phyloP scores from a whole-genome alignment of 768 basidiomycete genomes.

The Tulasnella sp. region DNA sequence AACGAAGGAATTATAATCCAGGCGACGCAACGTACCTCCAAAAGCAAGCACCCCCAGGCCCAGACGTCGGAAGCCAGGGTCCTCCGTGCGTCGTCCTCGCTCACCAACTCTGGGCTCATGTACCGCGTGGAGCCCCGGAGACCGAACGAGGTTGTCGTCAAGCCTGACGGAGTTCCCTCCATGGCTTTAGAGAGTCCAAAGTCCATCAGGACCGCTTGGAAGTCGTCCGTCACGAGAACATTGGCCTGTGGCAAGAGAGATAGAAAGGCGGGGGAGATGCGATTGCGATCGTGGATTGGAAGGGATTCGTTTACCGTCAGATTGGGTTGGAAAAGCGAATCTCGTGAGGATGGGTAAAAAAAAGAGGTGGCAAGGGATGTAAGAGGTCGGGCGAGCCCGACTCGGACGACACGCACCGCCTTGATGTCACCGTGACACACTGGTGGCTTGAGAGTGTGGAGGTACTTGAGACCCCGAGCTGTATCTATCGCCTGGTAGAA shows the following conservation, averaged over 20 bases:
- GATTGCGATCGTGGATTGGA: too few species aligned
- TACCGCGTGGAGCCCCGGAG: conserved; percentile 10
- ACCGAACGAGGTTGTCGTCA: conserved; percentile 11
- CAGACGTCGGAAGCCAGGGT: conserved; percentile 22
- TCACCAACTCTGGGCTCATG: conserved; percentile 18
- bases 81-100: conserved; percentile 1
- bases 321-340: background rate
- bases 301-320: background rate
- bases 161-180: conserved; percentile 14
- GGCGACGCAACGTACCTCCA: background rate
- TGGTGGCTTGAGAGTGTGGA: conserved; percentile 17
- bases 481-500: conserved; percentile 7
- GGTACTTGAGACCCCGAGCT: conserved; percentile 18
- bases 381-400: background rate
- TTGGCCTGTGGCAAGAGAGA: background rate
- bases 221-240: conserved; percentile 14
- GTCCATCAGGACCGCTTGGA: conserved; percentile 17
- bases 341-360: background rate
- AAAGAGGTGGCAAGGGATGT: too few species aligned
- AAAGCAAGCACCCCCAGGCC: conserved; percentile 24
- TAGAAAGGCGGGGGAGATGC: too few species aligned
- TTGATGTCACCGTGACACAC: conserved; percentile 26
- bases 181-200: conserved; percentile 10
- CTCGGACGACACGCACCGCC: conserved; percentile 9
- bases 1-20: too few species aligned